Base-by-base conservation (phyloP, 345 rosid genomes). In the Hibiscus syriacus region DNA sequence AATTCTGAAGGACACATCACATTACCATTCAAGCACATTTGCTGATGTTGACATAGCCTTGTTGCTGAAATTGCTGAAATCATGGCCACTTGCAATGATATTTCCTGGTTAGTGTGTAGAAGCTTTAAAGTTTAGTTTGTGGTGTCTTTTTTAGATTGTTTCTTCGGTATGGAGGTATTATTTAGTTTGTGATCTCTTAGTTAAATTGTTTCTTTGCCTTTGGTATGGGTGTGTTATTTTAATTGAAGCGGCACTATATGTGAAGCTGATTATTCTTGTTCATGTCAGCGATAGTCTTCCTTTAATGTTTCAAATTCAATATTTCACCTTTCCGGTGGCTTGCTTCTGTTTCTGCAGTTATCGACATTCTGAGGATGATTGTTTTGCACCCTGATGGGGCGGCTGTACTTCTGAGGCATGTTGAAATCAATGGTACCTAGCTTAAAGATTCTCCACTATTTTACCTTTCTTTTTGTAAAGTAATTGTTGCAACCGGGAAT, bases 361-460 rank as follows among this genome's bases (percentile, higher is more conserved):
- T 86, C 72, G 98, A 94, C 79, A 72, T 91, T 61, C 72, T 94
- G 68, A 89, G 99, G 78, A 84, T 94, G 96, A 76, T 80, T 16
- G 78, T 88, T 73, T 81, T 95, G 70, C 99, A 95, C 73, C 99
- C 97, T 55, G 88, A 87, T 73, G 99, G 97, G 72, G 92, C 94
- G 12, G 84, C 72, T 17, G 48, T 74, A 41, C 85, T 95, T 66
- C 73, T 85, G 69, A 84, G 83, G 87, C 90, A 81, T 65, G 64
- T 78, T 55, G 81, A 76, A 71, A 80, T 77, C 67, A 87, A 85
- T 73, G 96, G 97, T 92, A 86, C 54, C 50, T 10, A 52, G 45
- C 63, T 46, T 10, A 54, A 55, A 16, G n/a, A 17, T 59, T 46
- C 17, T 41, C 56, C 32, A 12, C n/a, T 27, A 1, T 70, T 36